Base-by-base conservation (phyloP, 1,284 basidiomycete genomes). In the Tranzscheliella williamsii region DNA sequence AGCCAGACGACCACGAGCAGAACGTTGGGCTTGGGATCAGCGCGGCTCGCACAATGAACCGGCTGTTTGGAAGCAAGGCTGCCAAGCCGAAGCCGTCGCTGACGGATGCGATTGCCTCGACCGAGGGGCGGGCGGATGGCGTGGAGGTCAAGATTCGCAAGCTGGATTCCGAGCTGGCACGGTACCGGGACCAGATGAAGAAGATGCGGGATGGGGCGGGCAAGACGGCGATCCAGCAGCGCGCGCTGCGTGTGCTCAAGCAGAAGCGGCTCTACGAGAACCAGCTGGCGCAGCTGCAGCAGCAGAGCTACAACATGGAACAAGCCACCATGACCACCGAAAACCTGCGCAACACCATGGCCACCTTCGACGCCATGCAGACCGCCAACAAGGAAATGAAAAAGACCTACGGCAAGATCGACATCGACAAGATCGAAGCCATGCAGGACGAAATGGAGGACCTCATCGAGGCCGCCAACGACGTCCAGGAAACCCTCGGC, bases 221-320 rank as follows among this genome's bases (percentile, higher is more conserved):
- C 41, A 99, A 97, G 90, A 82, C 84, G 54, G 93, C 95, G 1
- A 89, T 98, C 31, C 91, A 96, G 79, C 88, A 94, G 78, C 86
- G 95, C n/a, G 95, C 94, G 0, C 80, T 98, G 35, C 84, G 91
- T 41, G 91, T 91, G 2, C 83, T 99, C 38, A 92, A 92, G 80
- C 95, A 98, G 81, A 96, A 92, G 82, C 85, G 87, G 76, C 87
- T 97, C 87, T 94, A 99, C 81, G 95, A 99, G 78, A 82, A 82
- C 13, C 95, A 99, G 79, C 84, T 97, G 27, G 83, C 85, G 8
- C 91, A 96, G 78, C 83, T 99, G 12, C 83, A 89, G 38, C 95
- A 98, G 78, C 95, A 98, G 79, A 87, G 90, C 18, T 98, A 91
- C 82, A 98, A 99, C 80, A 98, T 98, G 91, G 94, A 98, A 81